phyloP scores from a whole-genome alignment of 495 filamentous ascomycete genomes.

The Hypoxylon intermedium region DNA sequence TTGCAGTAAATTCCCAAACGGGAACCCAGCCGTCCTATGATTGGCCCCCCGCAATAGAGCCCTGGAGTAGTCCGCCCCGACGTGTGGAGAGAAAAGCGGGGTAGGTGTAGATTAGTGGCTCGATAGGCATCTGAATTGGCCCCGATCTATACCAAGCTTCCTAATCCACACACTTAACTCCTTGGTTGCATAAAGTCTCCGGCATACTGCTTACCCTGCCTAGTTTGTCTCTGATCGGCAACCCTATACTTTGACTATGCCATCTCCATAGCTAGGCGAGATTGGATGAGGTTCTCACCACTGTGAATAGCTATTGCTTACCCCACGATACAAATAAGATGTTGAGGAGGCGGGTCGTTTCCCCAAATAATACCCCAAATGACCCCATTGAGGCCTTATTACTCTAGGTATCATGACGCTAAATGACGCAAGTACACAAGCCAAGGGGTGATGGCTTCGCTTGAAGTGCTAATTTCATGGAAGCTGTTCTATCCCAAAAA shows the following conservation, averaged over 20 bases:
- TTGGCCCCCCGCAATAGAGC: background rate
- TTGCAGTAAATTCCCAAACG: slow-evolving; percentile 7
- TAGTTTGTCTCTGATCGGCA: slow-evolving; percentile 11
- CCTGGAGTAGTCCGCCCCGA: background rate
- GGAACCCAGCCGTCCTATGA: slow-evolving; percentile 2
- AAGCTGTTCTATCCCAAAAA: too few species aligned
- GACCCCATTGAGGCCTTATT: too few species aligned
- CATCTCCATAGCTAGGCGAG: slow-evolving; percentile 13
- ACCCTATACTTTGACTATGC: background rate
- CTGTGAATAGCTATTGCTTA: slow-evolving; percentile 8
- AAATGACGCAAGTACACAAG: background rate
- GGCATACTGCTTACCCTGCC: background rate
- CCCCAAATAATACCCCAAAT: background rate
- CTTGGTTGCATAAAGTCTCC: slow-evolving; percentile 26
- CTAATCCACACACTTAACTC: slow-evolving; percentile 21
- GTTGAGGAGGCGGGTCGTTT: slow-evolving; percentile 8
- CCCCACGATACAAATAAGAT: background rate
- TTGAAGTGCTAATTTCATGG: too few species aligned
- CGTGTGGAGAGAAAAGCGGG: background rate
- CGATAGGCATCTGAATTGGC: slow-evolving; percentile 1
- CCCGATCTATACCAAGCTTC: slow-evolving; percentile 22
- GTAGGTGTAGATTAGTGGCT: slow-evolving; percentile 10
- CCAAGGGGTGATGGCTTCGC: background rate
- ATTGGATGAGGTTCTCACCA: slow-evolving; percentile 12
- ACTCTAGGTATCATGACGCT: slow-evolving; percentile 1